A percentile compares a stretch with the other conserved stretches of the same genome.
Evolutionary conservation across 331 rosid species (phyloP).

Genomic region (Dryas integrifolia): DNA sequence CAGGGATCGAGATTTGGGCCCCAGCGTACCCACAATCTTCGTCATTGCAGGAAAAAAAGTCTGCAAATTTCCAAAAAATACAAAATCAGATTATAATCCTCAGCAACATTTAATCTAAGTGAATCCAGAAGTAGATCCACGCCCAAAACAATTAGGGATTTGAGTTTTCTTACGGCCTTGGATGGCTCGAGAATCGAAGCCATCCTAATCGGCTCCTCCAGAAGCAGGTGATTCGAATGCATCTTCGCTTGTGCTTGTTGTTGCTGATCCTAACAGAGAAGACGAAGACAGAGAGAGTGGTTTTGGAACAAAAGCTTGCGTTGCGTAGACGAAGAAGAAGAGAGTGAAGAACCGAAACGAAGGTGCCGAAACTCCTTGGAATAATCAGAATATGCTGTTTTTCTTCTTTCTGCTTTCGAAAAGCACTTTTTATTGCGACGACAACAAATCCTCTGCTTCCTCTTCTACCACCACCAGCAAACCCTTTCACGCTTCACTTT

Average conservation of each 20-base stretch:
- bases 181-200: slow-evolving; percentile 93
- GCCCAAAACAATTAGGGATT: not conserved
- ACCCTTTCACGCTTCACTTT: not conserved
- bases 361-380: not conserved
- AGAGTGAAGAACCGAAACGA: not conserved
- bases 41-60: slow-evolving; percentile 97
- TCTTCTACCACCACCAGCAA: not conserved
- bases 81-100: not conserved
- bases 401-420: not conserved
- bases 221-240: slow-evolving; percentile 89
- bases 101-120: not conserved
- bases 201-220: slow-evolving; percentile 96
- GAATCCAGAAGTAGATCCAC: not conserved
- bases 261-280: not conserved
- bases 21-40: slow-evolving; percentile 91
- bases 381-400: slow-evolving; percentile 4
- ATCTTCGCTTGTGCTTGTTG: slow-evolving; percentile 38
- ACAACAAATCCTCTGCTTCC: not conserved
- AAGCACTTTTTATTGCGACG: not conserved
- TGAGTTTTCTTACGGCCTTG: slow-evolving; percentile 50
- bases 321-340: slow-evolving; percentile 10
- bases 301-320: not conserved
- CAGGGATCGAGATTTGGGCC: slow-evolving; percentile 83
- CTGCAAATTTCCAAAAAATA: slow-evolving; percentile 36
- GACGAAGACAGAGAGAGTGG: not conserved